Base-by-base conservation (phyloP, 441 rosid genomes). In the Euphorbia schlechtendalii region DNA sequence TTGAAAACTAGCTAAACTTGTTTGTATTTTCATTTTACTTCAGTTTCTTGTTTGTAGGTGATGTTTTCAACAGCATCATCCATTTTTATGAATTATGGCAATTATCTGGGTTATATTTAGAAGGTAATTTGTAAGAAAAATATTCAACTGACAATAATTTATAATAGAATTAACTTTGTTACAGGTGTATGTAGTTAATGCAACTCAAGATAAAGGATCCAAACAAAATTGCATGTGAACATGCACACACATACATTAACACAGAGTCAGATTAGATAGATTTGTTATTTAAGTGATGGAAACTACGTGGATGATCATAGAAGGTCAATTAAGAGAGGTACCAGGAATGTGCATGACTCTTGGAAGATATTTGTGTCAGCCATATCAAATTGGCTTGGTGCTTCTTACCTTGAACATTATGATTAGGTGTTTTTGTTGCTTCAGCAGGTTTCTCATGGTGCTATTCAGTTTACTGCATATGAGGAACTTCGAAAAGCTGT, bases 391-490 rank as follows among this genome's bases (percentile, higher is more conserved):
- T 46, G 2, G 52, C n/a, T 34, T 18, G 43, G 49, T 41, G 52
- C 70, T 68, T 61, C 59, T 58, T 53, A 51, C 34, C 61, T 20
- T 36, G 18, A 48, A 69, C 36, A 61, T n/a, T 59, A 56, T 65
- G 61, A 76, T 41, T 56, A 21, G 53, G 22, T 55, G 11, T 67
- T 46, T 70, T 27, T 72, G 69, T 71, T 77, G 71, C 73, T 82
- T 81, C 77, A 86, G 90, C 95, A 93, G 97, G 93, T 90, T 82
- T 90, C 95, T 69, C 99, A 90, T 70, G 95, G 92, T 65, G 97
- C 93, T 57, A 76, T 90, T 78, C 99, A 90, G 83, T 90, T 93
- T 76, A 88, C 95, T 24, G 82, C 81, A 28, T 90, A 93, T 67
- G 97, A 93, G 80, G 99, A 93, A 71, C 86, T 88, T 59, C 95